Evolutionary conservation across 2,329 filamentous ascomycete species (phyloP).

Genomic region (Fusarium lateritium): DNA sequence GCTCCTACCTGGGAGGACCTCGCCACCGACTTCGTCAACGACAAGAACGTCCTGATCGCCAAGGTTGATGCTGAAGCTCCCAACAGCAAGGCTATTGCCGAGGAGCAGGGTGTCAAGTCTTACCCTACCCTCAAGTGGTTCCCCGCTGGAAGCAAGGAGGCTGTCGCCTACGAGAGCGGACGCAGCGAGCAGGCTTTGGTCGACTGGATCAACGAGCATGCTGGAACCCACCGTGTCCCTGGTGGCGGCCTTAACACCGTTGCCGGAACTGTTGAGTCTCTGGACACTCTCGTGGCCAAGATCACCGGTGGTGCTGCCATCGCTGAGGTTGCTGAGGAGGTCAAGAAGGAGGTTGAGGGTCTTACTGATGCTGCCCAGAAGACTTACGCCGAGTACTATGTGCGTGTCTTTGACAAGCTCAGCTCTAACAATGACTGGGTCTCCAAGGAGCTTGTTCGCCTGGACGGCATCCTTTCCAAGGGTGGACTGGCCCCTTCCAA

Average conservation of each 20-base stretch:
- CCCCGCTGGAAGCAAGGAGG: constrained; percentile 83
- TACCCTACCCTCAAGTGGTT: constrained; percentile 99
- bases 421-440: constrained; percentile 82
- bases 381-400: constrained; percentile 94
- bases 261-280: constrained; percentile 85
- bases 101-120: constrained; percentile 82
- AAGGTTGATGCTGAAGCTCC: constrained; percentile 96
- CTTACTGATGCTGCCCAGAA: constrained; percentile 74
- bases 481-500: constrained; percentile 88
- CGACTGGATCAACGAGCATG: constrained; percentile 87
- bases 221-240: constrained; percentile 85
- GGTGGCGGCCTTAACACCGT: constrained; percentile 84
- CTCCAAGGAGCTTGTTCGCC: constrained; percentile 85
- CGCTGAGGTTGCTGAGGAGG: constrained; percentile 76
- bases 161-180: constrained; percentile 79
- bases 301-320: constrained; percentile 75
- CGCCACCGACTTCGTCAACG: constrained; percentile 83
- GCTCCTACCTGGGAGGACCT: constrained; percentile 92
- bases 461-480: constrained; percentile 87
- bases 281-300: constrained; percentile 83
- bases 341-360: constrained; percentile 77
- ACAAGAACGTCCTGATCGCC: constrained; percentile 86
- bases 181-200: constrained; percentile 84
- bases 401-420: constrained; percentile 91
- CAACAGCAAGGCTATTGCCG: constrained; percentile 83